Conservation (phyloP, 495 filamentous ascomycete genomes). For the Penicillium mononematosum region DNA sequence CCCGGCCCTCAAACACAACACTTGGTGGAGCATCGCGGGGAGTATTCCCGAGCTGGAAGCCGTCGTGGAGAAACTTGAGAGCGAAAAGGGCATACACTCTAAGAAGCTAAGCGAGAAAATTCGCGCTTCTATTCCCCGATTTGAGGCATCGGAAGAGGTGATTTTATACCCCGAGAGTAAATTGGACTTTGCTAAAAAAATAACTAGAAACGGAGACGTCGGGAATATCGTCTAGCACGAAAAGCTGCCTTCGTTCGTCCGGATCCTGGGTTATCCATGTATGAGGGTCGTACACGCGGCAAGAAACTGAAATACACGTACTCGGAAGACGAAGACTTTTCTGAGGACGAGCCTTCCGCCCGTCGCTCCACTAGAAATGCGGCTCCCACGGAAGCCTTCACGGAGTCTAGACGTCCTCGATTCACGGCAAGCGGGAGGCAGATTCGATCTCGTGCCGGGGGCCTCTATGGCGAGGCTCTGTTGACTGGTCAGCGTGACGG, state of each 20-base stretch:
- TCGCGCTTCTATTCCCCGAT: constrained; percentile 78
- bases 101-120: constrained; percentile 76
- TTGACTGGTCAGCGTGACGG: constrained; percentile 52
- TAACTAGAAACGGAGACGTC: constrained; percentile 78
- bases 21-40: constrained; percentile 92
- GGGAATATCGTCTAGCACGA: constrained; percentile 83
- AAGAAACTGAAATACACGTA: constrained; percentile 96
- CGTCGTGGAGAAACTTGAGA: constrained; percentile 69
- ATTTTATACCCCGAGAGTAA: constrained; percentile 16
- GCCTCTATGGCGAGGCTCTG: constrained; percentile 74
- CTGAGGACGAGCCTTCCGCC: constrained; percentile 61
- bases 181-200: constrained; percentile 31
- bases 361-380: constrained; percentile 71
- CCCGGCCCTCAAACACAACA: constrained; percentile 68
- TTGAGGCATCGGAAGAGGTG: constrained; percentile 92
- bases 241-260: constrained; percentile 87
- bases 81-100: constrained; percentile 77
- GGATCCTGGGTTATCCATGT: constrained; percentile 85
- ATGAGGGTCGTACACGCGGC: constrained; percentile 93
- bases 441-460: constrained; percentile 69
- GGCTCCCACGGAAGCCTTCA: constrained; percentile 67
- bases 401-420: constrained; percentile 67
- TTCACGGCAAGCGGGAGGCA: constrained; percentile 90
- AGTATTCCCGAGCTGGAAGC: constrained; percentile 79
- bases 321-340: constrained; percentile 82